Evolutionary conservation across 176 grass and related monocot species (phyloP).

Genomic region (Oryza glaberrima): DNA sequence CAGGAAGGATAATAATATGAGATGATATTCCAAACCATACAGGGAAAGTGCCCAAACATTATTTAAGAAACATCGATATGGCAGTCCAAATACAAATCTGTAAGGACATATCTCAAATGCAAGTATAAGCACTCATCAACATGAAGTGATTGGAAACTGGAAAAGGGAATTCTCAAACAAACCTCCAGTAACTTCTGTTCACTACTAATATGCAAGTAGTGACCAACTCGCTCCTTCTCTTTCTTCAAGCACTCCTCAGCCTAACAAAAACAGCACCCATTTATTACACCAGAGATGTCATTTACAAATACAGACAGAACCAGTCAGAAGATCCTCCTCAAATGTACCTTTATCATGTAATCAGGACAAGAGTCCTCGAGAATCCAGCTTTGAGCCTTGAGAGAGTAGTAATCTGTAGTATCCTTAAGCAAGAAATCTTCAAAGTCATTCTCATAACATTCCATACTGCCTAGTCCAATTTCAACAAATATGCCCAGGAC

Average conservation of each 20-base stretch:
- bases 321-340: not conserved
- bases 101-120: slow-evolving; percentile 1
- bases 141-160: not conserved
- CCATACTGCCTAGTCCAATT: slow-evolving; percentile 78
- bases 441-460: slow-evolving; percentile 89
- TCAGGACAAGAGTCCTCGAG: slow-evolving; percentile 94
- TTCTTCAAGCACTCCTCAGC: slow-evolving; percentile 88
- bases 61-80: not conserved
- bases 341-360: slow-evolving; percentile 93
- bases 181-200: slow-evolving; percentile 97
- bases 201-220: slow-evolving; percentile 94
- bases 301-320: not conserved
- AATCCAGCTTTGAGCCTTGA: slow-evolving; percentile 94
- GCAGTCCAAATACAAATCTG: not conserved
- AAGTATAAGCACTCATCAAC: not conserved
- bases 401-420: slow-evolving; percentile 83
- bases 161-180: slow-evolving; percentile 26
- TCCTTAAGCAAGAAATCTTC: slow-evolving; percentile 93
- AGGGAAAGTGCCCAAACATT: not conserved
- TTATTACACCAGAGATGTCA: not conserved
- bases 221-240: slow-evolving; percentile 90
- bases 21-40: not conserved
- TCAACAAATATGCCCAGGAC: slow-evolving; percentile 98
- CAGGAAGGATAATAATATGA: slow-evolving; percentile 1
- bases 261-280: slow-evolving; percentile 53